A percentile compares a stretch with the other conserved stretches of the same genome.
Evolutionary conservation across 2,329 filamentous ascomycete species (phyloP).

Genomic region (Calycina herbarum): DNA sequence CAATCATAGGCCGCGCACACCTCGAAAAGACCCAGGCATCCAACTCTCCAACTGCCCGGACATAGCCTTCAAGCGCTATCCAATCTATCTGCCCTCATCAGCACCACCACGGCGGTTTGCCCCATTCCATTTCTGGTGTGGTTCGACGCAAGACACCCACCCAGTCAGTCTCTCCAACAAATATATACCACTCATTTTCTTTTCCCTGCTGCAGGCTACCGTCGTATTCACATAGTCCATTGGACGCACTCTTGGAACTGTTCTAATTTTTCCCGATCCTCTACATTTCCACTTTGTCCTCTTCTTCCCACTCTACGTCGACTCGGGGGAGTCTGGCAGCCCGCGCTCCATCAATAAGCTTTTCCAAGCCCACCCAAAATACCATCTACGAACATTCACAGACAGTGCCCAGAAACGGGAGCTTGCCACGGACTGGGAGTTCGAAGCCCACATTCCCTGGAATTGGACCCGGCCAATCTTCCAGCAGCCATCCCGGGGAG

Average conservation of each 20-base stretch:
- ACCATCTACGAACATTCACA: conserved; percentile 3
- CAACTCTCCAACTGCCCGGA: neutral
- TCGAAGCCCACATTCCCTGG: neutral
- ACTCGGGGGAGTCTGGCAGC: neutral
- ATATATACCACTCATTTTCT: neutral
- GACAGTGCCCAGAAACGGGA: neutral
- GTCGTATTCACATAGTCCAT: neutral
- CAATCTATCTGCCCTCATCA: neutral
- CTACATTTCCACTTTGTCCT: neutral
- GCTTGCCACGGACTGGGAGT: neutral
- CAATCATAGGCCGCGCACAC: neutral
- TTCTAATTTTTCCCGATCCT: neutral
- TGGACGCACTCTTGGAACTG: neutral
- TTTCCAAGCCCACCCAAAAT: neutral
- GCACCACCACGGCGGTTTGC: neutral
- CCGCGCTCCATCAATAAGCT: neutral
- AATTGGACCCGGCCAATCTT: neutral
- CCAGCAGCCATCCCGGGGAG: neutral
- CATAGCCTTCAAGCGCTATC: neutral
- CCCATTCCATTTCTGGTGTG: neutral
- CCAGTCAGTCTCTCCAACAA: neutral
- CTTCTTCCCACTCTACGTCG: neutral
- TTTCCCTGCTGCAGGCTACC: neutral
- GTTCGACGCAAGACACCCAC: neutral
- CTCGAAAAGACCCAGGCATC: neutral